These are phyloP conservation scores for Breviolum minutum DNA, from an alignment of 73 alveolate genomes.

Conservation along the genomic window DNA sequence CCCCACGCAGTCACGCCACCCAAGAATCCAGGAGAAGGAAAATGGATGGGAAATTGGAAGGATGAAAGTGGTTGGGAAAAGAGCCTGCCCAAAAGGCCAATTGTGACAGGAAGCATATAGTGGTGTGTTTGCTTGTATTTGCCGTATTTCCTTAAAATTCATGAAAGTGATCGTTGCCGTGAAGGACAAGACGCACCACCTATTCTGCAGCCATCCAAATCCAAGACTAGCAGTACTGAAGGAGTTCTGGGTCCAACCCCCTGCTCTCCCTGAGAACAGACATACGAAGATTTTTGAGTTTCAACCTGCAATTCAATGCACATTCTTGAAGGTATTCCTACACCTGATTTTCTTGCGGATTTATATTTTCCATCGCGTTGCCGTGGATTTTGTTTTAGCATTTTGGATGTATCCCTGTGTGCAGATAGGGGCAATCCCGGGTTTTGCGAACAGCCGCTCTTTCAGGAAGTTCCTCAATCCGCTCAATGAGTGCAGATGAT, in stretches of 20 bases:
- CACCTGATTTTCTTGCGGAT: too few relatives aligned
- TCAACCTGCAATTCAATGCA: too few relatives aligned
- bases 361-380: too few relatives aligned
- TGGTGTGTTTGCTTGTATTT: background rate
- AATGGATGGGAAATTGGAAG: background rate
- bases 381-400: too few relatives aligned
- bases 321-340: background rate
- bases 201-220: background rate
- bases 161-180: too few relatives aligned
- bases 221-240: background rate
- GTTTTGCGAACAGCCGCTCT: background rate
- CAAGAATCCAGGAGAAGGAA: too few relatives aligned
- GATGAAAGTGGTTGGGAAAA: background rate
- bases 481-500: background rate
- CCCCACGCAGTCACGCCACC: too few relatives aligned
- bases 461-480: slow-evolving; percentile 5
- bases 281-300: too few relatives aligned
- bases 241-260: too few relatives aligned
- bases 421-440: too few relatives aligned
- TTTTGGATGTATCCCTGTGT: background rate
- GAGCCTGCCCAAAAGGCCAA: background rate
- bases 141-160: background rate
- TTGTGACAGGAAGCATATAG: too few relatives aligned
- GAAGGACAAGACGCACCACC: background rate
- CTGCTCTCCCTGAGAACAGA: too few relatives aligned